phyloP scores from a whole-genome alignment of 2,329 filamentous ascomycete species.

The Aspergillus proliferans region DNA sequence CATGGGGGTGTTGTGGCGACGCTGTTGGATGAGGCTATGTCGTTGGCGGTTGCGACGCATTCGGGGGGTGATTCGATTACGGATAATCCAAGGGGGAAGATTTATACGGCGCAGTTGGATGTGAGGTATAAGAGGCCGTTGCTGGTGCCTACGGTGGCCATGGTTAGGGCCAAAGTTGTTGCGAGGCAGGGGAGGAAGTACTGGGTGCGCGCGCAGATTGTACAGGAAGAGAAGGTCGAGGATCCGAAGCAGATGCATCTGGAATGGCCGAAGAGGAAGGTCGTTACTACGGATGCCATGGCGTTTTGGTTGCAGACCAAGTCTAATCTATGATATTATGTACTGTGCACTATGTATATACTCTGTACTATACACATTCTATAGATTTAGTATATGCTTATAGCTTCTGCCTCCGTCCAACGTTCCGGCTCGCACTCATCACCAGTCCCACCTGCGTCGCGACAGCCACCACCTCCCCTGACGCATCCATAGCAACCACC shows the following conservation, averaged over 20 bases:
- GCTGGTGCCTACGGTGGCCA: conserved; percentile 28
- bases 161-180: conserved; percentile 32
- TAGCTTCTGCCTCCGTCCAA: conserved; percentile 39
- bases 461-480: conserved; percentile 60
- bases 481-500: conserved; percentile 58
- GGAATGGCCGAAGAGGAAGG: conserved; percentile 27
- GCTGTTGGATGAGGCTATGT: conserved; percentile 42
- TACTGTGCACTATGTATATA: conserved; percentile 3
- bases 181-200: conserved; percentile 34
- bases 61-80: conserved; percentile 9
- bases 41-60: conserved; percentile 31
- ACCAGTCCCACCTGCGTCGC: conserved; percentile 64
- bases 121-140: conserved; percentile 36
- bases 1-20: conserved; percentile 39
- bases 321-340: conserved; percentile 3
- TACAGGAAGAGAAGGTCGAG: conserved; percentile 31
- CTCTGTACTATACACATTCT: background rate
- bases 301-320: conserved; percentile 35
- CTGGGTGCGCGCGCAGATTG: conserved; percentile 34
- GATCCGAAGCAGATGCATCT: conserved; percentile 18
- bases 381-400: conserved; percentile 5
- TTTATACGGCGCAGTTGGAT: conserved; percentile 38
- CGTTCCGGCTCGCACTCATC: conserved; percentile 58
- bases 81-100: conserved; percentile 21
- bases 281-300: conserved; percentile 34